Evolutionary conservation across 768 basidiomycete genomes (phyloP).

Genomic region (Suillus fuscotomentosus): DNA sequence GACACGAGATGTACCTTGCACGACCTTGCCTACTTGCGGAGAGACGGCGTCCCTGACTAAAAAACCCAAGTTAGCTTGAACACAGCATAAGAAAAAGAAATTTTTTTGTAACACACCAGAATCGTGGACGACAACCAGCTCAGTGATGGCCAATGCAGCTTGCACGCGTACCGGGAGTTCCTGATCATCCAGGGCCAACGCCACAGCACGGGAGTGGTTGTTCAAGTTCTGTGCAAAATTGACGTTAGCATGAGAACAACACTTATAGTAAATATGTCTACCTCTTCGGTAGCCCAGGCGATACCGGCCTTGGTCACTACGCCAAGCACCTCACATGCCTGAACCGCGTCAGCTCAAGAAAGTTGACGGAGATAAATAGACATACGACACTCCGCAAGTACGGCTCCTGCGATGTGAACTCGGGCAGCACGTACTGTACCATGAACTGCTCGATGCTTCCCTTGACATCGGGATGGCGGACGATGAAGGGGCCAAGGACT

Average conservation of each 20-base stretch:
- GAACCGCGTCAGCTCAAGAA: constrained; percentile 7
- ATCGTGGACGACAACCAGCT: constrained; percentile 65
- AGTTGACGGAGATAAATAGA: constrained; percentile 11
- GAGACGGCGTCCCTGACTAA: constrained; percentile 57
- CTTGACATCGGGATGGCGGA: constrained; percentile 82
- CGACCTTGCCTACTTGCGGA: constrained; percentile 50
- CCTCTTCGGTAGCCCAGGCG: constrained; percentile 62
- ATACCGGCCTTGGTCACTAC: constrained; percentile 71
- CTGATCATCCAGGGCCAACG: constrained; percentile 68
- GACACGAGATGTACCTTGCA: constrained; percentile 46
- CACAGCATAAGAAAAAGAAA: not conserved
- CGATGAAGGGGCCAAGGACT: constrained; percentile 66
- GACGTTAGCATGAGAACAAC: not conserved
- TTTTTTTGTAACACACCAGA: constrained; percentile 39
- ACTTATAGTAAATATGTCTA: constrained; percentile 23
- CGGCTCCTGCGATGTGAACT: constrained; percentile 62
- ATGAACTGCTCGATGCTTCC: constrained; percentile 77
- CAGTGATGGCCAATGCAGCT: constrained; percentile 76
- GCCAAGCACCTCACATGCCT: constrained; percentile 83
- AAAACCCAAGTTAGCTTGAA: not conserved
- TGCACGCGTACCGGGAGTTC: constrained; percentile 85
- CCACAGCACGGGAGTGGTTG: constrained; percentile 62
- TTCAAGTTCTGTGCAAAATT: constrained; percentile 50
- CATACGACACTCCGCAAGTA: constrained; percentile 79
- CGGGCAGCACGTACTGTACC: constrained; percentile 69